Evolutionary conservation across 2,329 filamentous ascomycete genomes (phyloP).

Genomic region (Mycosphaerella sp.): DNA sequence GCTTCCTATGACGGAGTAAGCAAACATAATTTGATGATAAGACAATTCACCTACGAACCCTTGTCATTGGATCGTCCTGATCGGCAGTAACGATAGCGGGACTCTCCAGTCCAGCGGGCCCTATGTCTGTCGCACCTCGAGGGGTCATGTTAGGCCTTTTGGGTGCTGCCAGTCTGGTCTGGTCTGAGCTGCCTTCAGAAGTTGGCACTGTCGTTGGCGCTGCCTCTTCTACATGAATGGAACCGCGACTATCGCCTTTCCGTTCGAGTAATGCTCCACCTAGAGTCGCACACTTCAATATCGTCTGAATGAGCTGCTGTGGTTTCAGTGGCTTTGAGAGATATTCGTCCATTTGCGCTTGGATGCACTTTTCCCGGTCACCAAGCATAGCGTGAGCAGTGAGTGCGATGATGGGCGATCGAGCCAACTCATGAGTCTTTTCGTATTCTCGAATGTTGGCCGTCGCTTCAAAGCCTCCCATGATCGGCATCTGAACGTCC

Average conservation of each 20-base stretch:
- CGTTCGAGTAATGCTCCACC: conserved; percentile 77
- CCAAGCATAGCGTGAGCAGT: conserved; percentile 99
- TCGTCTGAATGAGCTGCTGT: conserved; percentile 95
- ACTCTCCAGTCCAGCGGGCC: conserved; percentile 56
- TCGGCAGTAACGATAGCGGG: conserved; percentile 57
- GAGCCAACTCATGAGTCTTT: conserved; percentile 66
- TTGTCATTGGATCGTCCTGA: conserved; percentile 54
- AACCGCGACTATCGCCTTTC: conserved; percentile 45
- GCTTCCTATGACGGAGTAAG: conserved; percentile 21
- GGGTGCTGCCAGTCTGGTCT: conserved; percentile 25
- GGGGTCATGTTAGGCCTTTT: conserved; percentile 52
- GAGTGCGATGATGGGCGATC: conserved; percentile 92
- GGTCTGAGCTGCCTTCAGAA: conserved; percentile 25
- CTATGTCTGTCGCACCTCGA: conserved; percentile 64
- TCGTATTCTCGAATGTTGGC: conserved; percentile 96
- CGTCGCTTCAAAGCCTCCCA: conserved; percentile 97
- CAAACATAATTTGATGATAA: not conserved
- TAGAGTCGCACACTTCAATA: conserved; percentile 91
- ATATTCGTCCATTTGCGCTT: conserved; percentile 99
- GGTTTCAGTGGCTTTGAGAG: conserved; percentile 94
- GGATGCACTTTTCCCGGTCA: conserved; percentile 94
- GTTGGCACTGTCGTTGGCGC: conserved; percentile 1
- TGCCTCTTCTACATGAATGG: conserved; percentile 22
- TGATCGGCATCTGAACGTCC: conserved; percentile 99
- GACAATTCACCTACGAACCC: conserved; percentile 40